Evolutionary conservation across 2,329 filamentous ascomycete species (phyloP), one percentile per base, ranked within the genome.

Genomic region (Xylariales sp.): DNA sequence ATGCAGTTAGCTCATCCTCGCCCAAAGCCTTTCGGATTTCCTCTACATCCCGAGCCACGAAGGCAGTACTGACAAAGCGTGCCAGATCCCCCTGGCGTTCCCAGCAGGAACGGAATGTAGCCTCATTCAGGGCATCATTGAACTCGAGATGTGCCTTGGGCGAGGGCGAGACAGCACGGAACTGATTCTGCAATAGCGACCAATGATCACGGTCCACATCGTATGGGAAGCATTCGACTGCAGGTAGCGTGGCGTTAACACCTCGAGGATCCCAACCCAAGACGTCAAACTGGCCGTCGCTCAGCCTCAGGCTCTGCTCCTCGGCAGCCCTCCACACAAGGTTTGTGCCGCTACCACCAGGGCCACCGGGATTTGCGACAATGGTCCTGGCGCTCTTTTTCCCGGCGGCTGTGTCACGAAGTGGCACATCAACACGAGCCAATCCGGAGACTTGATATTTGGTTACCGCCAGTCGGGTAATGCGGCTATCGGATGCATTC

Each of bases 221-320:
- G 37, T 63, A 55, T 5, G 69, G 65, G 35, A 65, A 74, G 53
- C 72, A 76, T 2, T 66, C 52, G 3, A 69, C 49, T 4, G 62
- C 50, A 1, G 72, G 72, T 6, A 61, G 61, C 2, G 70, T 67
- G 1, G 57, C 50, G 45, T 74, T 74, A 37, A 75, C 68, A 2
- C 72, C 72, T 4, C 72, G 64, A 13, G 72, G 72, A 36, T 76
- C 72, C 64, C 69, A 76, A n/a, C 70, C 69, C 12, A 76, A 50
- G 5, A 74, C 64, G 41, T 74, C 70, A 16, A 63, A 69, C 16
- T 55, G 49, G 16, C 63, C 58, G 21, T 61, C 61, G 40, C 67
- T 69, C 11, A 74, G 50, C 4, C 66, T 62, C 38, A 61, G 47
- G 4, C 65, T 62, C 23, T 69, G 41, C 0, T 43, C 37, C 39